Base-by-base conservation (phyloP, 345 rosid species). In the Corymbia maculata region DNA sequence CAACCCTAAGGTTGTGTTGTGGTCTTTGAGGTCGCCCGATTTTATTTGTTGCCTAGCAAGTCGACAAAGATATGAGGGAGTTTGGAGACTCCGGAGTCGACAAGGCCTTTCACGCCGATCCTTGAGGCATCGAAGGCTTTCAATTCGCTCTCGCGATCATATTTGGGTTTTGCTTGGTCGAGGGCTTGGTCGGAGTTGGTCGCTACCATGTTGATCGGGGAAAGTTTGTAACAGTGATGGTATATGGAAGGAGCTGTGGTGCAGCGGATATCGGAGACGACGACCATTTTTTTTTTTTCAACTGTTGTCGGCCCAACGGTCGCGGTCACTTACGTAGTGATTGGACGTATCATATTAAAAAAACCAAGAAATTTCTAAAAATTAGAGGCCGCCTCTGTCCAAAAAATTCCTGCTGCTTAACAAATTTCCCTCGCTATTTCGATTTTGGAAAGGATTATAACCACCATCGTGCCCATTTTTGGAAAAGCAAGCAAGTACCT, bases 101-200 rank as follows among this genome's bases (percentile, higher is more conserved):
- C 89, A 21, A 93, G 93, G n/a, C 95, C 94, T 68, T 94, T 93
- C 3, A 94, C 93, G 11, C 94, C 93, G 2, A 88, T 7, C 87
- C 30, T 87, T 14, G 85, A 53, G 75, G 88, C 88, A 1, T 85
- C 93, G n/a, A 91, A 91, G 42, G 90, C 91, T 84, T 89, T 88
- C 52, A 89, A 88, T 68, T 90, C 86, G 2, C 92, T 90, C 80
- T 87, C 21, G 1, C 90, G 87, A 66, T 92, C 85, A 10, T 28
- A 50, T 11, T 86, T 30, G 17, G 30, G 42, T 32, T 66, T 64
- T 51, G n/a, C 52, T 32, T 87, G 8, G 14, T 9, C 12, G 4
- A 47, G 82, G 82, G 26, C 47, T 75, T 42, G 28, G 13, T 42
- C 3, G 49, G 49, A 75, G 5, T 11, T 19, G 84, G 14, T 42